Percentiles rank a stretch among this genome's conserved stretches.
These are phyloP conservation scores for Chlamydomonas asymmetrica DNA, from an alignment of 139 green algal species.

Conservation along the genomic window DNA sequence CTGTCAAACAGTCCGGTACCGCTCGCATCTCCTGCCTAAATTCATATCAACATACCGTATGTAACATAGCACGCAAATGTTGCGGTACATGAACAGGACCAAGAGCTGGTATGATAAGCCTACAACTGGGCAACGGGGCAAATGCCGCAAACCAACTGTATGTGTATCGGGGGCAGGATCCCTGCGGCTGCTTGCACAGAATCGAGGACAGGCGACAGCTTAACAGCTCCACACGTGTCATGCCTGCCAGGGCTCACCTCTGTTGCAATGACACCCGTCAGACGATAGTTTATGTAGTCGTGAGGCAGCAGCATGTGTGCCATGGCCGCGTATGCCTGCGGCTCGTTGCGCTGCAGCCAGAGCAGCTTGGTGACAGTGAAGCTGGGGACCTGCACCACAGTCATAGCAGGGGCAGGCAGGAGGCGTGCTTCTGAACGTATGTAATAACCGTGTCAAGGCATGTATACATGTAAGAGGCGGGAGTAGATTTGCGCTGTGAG, in stretches of 20 bases:
- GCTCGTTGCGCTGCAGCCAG: conserved; percentile 85
- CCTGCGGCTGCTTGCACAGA: too few relatives aligned
- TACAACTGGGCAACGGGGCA: too few relatives aligned
- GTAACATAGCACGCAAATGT: too few relatives aligned
- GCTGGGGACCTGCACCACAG: conserved; percentile 50
- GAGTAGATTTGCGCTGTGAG: background rate
- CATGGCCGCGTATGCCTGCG: conserved; percentile 59
- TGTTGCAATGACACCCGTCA: conserved; percentile 30
- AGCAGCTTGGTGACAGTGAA: conserved; percentile 89
- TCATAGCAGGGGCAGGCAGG: background rate
- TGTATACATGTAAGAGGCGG: background rate
- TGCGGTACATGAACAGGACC: too few relatives aligned
- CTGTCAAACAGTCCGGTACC: conserved; percentile 76
- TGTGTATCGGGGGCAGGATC: too few relatives aligned
- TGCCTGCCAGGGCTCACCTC: conserved; percentile 19
- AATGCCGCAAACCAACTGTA: too few relatives aligned
- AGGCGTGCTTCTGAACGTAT: too few relatives aligned
- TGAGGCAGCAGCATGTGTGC: conserved; percentile 77
- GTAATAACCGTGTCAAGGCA: background rate
- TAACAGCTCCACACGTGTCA: too few relatives aligned
- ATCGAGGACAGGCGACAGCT: too few relatives aligned
- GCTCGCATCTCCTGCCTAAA: conserved; percentile 76
- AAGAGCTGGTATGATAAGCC: too few relatives aligned
- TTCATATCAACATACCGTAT: too few relatives aligned
- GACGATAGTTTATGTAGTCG: conserved; percentile 85